Evolutionary conservation across 129 eudicot species (phyloP), one percentile per base, ranked within the genome.

Genomic region (Sambucus nigra): DNA sequence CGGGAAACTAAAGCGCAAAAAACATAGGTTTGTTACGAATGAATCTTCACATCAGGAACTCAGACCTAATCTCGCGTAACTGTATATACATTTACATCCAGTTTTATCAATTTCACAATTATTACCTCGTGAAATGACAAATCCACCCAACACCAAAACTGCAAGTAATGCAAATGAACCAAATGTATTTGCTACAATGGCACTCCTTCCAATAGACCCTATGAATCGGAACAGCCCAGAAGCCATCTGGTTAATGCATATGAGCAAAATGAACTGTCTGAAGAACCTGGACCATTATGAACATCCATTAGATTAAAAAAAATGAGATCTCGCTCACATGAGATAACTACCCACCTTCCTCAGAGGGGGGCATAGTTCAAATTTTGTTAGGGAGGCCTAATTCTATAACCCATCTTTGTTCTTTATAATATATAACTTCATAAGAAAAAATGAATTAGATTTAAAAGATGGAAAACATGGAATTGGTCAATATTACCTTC

Each of bases 51-150:
- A n/a, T n/a, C n/a, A n/a, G n/a, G n/a, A n/a, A n/a, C n/a, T n/a
- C n/a, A n/a, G n/a, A n/a, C n/a, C n/a, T n/a, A n/a, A n/a, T n/a
- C n/a, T n/a, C 8, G 5, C 42, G 13, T 7, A 15, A 35, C 1
- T 8, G 13, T 7, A 35, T 35, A 15, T 35, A 35, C 13, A 8
- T 35, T 7, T 35, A 35, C 13, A 35, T 47, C 22, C 21, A 8
- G 12, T 11, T 47, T 5, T 19, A 5, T 47, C 27, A 5, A 18
- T 1, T 5, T n/a, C 21, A 8, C 18, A 51, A 16, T 15, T 11
- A 12, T 38, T 61, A 75, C 77, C 73, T 70, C 73, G 29, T 29
- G 82, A 47, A 3, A 76, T 2, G 22, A 76, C 26, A 33, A 48
- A 70, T 11, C 82, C 78, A 40, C 78, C 47, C 49, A 76, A 29